Evolutionary conservation across 371 early-diverging fungal genomes (phyloP).

Genomic region (Syncephalastrum monosporum): DNA sequence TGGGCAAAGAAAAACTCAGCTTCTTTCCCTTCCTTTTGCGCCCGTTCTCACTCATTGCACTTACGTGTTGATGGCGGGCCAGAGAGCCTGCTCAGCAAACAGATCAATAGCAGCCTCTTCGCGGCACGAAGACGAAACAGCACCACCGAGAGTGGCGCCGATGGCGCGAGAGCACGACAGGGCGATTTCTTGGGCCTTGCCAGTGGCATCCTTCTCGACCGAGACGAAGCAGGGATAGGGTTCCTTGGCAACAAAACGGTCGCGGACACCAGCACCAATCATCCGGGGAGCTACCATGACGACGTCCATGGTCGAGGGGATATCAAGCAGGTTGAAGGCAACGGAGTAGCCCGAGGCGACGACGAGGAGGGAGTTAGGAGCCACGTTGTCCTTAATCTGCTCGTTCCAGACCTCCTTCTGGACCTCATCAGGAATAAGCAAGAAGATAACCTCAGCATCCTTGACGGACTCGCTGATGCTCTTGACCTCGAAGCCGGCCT

Average conservation of each 20-base stretch:
- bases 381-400: constrained; percentile 21
- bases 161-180: constrained; percentile 18
- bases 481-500: constrained; percentile 15
- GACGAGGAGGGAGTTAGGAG: constrained; percentile 18
- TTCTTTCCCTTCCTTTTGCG: not conserved
- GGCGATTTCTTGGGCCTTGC: constrained; percentile 16
- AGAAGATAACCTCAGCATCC: constrained; percentile 21
- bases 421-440: constrained; percentile 31
- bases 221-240: constrained; percentile 31
- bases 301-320: constrained; percentile 20
- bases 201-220: constrained; percentile 16
- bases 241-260: constrained; percentile 26
- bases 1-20: not conserved
- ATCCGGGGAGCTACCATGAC: constrained; percentile 33
- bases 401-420: constrained; percentile 27
- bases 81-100: constrained; percentile 28
- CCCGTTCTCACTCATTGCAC: not conserved
- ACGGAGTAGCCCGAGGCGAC: constrained; percentile 29
- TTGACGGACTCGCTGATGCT: constrained; percentile 24
- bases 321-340: constrained; percentile 24
- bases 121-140: constrained; percentile 24
- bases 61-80: constrained; percentile 30
- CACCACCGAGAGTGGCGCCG: constrained; percentile 28
- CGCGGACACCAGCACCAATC: constrained; percentile 32
- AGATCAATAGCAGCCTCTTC: constrained; percentile 29